Base-by-base conservation (phyloP, 495 filamentous ascomycete species). In the Extremus antarcticus region DNA sequence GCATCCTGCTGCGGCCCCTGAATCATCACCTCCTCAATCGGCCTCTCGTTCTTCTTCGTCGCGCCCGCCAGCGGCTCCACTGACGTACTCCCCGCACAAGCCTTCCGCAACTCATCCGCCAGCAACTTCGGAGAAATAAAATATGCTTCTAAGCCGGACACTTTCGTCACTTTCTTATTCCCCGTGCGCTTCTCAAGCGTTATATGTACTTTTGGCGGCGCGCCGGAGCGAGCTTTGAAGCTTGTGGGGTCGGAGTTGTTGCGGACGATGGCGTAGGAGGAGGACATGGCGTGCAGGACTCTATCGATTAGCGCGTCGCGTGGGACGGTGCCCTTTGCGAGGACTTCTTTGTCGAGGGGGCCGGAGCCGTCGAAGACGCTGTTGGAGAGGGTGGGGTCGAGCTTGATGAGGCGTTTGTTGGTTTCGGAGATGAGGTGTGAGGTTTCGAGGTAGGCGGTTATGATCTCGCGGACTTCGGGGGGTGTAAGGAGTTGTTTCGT, bases 31-130 rank as follows among this genome's bases (percentile, higher is more conserved):
- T 88, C 84, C 80, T 85, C 81, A 0, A 85, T 71, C 1, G 78
- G 79, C 54, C 41, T 55, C 51, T 64, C 61, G 62, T 77, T 78
- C 55, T 82, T 77, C 13, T 79, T 80, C 58, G 72, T 73, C 43
- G 72, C 74, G 3, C 83, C 84, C 9, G 69, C 72, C 45, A 83
- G 68, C 61, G 82, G 77, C 3, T 76, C 71, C 4, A 87, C 82
- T 53, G 80, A 85, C 15, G 84, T 84, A 46, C 78, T 82, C 32
- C 84, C 79, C 1, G 85, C 84, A 66, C 84, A 88, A 41, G 78
- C 78, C 68, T 82, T 86, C 65, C 84, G 74, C 53, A 88, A 65
- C 63, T 87, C 84, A 54, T 86, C 85, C 0, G 83, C 83, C 53
- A 87, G 64, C 1, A 75, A 59, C 35, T 70, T 74, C 0, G 85